Percentiles rank a stretch among this genome's conserved stretches.
Evolutionary conservation across 2,329 filamentous ascomycete species (phyloP).

Genomic region (Hymenoscyphus repandus): DNA sequence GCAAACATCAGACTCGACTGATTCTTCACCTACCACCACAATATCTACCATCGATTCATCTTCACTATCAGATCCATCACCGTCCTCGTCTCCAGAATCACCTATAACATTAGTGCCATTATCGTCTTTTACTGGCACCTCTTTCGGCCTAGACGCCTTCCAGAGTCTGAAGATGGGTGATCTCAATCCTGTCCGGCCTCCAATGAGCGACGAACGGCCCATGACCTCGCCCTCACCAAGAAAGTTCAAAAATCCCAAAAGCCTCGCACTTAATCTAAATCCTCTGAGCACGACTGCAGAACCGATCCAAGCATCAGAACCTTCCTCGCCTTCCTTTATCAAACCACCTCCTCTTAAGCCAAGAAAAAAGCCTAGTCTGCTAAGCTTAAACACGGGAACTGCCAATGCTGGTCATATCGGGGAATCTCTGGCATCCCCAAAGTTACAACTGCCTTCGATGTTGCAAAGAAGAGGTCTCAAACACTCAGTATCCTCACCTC

Average conservation of each 20-base stretch:
- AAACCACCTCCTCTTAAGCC: constrained; percentile 68
- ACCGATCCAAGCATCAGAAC: constrained; percentile 43
- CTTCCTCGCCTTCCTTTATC: constrained; percentile 70
- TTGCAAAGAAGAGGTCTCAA: constrained; percentile 58
- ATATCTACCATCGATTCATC: constrained; percentile 90
- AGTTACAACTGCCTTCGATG: constrained; percentile 51
- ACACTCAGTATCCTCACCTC: constrained; percentile 62
- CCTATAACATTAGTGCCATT: constrained; percentile 69
- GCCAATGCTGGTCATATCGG: constrained; percentile 42
- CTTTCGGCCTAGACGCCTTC: constrained; percentile 39
- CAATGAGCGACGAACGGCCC: constrained; percentile 41
- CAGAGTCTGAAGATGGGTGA: constrained; percentile 34
- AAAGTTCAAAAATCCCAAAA: constrained; percentile 78
- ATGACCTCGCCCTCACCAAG: constrained; percentile 66
- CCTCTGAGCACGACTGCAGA: constrained; percentile 45
- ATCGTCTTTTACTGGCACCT: constrained; percentile 60
- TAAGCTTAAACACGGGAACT: constrained; percentile 70
- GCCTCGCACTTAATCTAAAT: constrained; percentile 63
- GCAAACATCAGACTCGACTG: constrained; percentile 74
- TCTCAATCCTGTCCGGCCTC: constrained; percentile 38
- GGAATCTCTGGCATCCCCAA: constrained; percentile 51
- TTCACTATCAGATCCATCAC: constrained; percentile 82
- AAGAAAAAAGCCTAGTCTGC: constrained; percentile 65
- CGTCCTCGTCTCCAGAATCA: constrained; percentile 88
- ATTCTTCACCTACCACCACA: constrained; percentile 92